Base-by-base conservation (phyloP, 2,329 filamentous ascomycete species). In the Talaromyces sp. region DNA sequence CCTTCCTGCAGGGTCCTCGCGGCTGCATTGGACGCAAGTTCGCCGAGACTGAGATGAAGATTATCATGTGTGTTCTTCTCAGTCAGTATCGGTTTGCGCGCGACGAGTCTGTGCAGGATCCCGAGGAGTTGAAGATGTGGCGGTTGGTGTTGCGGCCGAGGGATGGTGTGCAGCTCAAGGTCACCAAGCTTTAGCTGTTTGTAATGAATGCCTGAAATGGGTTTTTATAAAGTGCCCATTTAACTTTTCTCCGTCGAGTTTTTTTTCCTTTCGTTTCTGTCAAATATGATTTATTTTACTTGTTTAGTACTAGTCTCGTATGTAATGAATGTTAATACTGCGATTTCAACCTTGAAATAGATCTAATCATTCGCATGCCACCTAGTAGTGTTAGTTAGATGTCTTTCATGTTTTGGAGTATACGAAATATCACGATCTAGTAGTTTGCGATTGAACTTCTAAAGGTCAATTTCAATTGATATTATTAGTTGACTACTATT, bases 101-200 rank as follows among this genome's bases (percentile, higher is more conserved):
- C 16, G 76, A 81, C 61, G 63, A 67, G 34, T 66, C 64, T 31
- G 70, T 74, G 6, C 68, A 71, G 4, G 74, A 81, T 65, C 79
- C 79, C 8, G 79, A 81, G 68, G 70, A 73, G 14, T 74, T 77
- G 72, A 81, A 81, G 72, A 81, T 81, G 79, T 81, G 79, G 79
- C 72, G 78, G 40, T 65, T 81, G 52, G 79, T 81, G 16, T 65
- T 81, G 66, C 69, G 79, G 59, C 79, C 79, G 2, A 76, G 74
- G 69, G 75, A 79, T 63, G 79, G 79, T 30, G 72, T 79, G 14
- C 72, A 69, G 1, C 70, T 80, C 58, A 76, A 74, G 66, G 72
- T 75, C 10, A 74, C 69, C 8, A 65, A 65, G 44, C 34, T 65
- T 16, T 63, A 16, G 59, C 12, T 23, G 28, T 34, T 8, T 8